Conservation (phyloP, 2,329 filamentous ascomycete species). For the Elsinoe fawcettii region DNA sequence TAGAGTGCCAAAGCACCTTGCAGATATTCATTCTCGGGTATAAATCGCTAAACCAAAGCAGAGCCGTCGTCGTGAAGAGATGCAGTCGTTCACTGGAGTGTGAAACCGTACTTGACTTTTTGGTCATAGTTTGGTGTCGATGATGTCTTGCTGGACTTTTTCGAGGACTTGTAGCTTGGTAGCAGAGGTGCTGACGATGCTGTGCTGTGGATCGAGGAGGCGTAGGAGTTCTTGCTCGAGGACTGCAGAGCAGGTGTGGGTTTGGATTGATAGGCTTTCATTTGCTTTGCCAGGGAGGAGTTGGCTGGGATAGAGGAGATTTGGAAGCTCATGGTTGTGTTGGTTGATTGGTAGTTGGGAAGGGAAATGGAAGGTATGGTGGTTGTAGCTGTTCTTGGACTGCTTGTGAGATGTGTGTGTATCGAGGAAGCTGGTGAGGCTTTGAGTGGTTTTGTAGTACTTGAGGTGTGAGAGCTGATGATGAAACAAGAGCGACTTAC, state of each 20-base stretch:
- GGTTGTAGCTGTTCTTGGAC: neutral
- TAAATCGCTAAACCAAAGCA: neutral
- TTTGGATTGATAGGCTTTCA: neutral
- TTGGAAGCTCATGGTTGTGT: slow-evolving; percentile 8
- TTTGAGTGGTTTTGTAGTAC: neutral
- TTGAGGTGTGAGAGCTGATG: neutral
- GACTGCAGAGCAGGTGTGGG: neutral
- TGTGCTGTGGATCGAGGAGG: slow-evolving; percentile 4
- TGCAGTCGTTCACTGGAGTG: neutral
- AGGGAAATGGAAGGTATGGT: neutral
- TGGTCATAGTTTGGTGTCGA: neutral
- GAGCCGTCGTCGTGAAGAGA: neutral
- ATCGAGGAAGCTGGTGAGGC: neutral
- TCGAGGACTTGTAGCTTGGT: neutral
- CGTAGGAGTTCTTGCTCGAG: neutral
- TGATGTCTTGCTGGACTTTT: neutral
- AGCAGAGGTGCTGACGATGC: neutral
- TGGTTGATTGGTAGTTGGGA: neutral
- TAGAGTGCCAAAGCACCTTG: neutral
- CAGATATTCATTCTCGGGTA: neutral
- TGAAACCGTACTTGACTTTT: neutral
- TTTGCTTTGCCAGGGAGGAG: slow-evolving; percentile 3
- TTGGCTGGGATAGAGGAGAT: slow-evolving; percentile 12
- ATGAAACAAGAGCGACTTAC: neutral
- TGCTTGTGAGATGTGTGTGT: neutral